A percentile compares a stretch with the other conserved stretches of the same genome.
Conservation (phyloP, 192 early-diverging fungal genomes). For the Backusella psychrophila region DNA sequence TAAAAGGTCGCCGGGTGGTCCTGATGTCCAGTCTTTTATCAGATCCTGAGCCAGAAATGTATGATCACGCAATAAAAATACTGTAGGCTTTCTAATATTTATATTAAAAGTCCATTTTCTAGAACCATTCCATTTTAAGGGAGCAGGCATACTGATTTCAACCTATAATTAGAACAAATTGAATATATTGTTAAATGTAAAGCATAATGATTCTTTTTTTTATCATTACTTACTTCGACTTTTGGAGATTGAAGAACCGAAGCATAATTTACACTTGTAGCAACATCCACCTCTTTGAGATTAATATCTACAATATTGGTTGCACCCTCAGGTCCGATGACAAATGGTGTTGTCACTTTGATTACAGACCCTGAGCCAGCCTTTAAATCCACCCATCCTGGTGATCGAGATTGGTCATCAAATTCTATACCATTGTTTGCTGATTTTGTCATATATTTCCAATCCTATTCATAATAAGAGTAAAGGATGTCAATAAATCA, state of each 20-base stretch:
- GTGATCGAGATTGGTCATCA: conserved; percentile 43
- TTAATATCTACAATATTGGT: conserved; percentile 46
- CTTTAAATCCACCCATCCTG: conserved; percentile 73
- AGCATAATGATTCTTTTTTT: neutral
- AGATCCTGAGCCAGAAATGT: conserved; percentile 73
- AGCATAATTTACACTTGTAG: conserved; percentile 71
- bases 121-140: conserved; percentile 68
- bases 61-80: conserved; percentile 72
- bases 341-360: conserved; percentile 59
- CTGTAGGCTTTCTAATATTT: conserved; percentile 34
- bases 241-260: conserved; percentile 46
- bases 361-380: conserved; percentile 46
- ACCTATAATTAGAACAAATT: conserved; percentile 40
- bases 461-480: conserved; percentile 47
- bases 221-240: conserved; percentile 43
- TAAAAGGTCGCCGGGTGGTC: conserved; percentile 45
- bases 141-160: conserved; percentile 51
- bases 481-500: neutral
- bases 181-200: neutral
- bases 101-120: conserved; percentile 68
- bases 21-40: conserved; percentile 64
- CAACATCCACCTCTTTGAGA: conserved; percentile 45
- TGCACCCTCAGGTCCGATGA: conserved; percentile 53
- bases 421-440: conserved; percentile 16
- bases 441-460: conserved; percentile 50